Percentiles rank a stretch among this genome's conserved stretches.
phyloP scores from a whole-genome alignment of 148 eudicot species.

The Cornus controversa region DNA sequence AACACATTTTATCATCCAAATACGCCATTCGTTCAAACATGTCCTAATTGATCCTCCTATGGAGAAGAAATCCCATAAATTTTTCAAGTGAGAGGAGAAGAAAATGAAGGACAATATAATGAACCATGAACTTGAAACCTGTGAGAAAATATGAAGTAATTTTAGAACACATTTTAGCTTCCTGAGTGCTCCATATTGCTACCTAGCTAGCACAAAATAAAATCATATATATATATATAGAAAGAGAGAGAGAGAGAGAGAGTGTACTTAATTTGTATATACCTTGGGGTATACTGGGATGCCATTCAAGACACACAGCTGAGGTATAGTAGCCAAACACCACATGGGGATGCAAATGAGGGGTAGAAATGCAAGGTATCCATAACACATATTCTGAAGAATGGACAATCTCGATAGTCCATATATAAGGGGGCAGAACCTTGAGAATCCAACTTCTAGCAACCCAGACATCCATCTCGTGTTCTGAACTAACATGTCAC shows the following conservation, averaged over 20 bases:
- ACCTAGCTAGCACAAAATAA: too few species aligned
- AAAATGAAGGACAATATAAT: too few species aligned
- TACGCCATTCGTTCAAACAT: slow-evolving; percentile 26
- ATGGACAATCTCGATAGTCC: neutral
- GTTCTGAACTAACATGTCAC: slow-evolving; percentile 11
- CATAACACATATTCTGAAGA: slow-evolving; percentile 7
- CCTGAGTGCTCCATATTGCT: too few species aligned
- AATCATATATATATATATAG: too few species aligned
- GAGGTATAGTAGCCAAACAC: neutral
- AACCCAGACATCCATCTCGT: slow-evolving; percentile 14
- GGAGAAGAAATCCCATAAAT: slow-evolving; percentile 6
- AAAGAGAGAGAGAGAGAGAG: too few species aligned
- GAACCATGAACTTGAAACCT: slow-evolving; percentile 1
- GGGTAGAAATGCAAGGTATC: neutral
- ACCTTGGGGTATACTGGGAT: too few species aligned
- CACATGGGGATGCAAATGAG: neutral
- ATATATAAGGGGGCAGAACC: slow-evolving; percentile 18
- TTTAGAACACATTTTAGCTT: too few species aligned
- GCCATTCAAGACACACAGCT: neutral
- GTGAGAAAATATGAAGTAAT: neutral
- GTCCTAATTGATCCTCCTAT: slow-evolving; percentile 4
- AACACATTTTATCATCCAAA: slow-evolving; percentile 18
- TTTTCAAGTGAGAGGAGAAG: neutral
- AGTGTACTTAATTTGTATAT: too few species aligned
- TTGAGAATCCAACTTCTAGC: slow-evolving; percentile 17